Base-by-base conservation (phyloP, 306 rosid genomes). In the Vigna unguiculata region DNA sequence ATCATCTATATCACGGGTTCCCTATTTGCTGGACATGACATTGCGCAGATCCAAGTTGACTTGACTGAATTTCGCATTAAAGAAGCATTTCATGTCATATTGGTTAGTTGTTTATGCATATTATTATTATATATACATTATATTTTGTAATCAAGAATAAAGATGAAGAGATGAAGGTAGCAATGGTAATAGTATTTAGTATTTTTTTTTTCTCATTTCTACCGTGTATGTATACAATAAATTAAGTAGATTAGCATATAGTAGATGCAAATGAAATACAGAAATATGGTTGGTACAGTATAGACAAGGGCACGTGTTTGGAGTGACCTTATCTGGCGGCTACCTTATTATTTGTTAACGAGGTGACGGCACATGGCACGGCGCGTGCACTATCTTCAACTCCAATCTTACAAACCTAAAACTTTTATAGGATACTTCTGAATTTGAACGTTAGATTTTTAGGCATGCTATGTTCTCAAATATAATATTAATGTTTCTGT, bases 281-380 rank as follows among this genome's bases (percentile, higher is more conserved):
- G 6, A 53, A 36, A 53, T 14, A 38, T 2, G 9, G 3, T 40
- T 52, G 38, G 38, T 46, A 16, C 75, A 32, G 12, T 49, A 16
- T 75, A 15, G 74, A 66, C 81, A 17, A 5, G 41, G 43, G 62
- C 82, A 70, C 52, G 76, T 68, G 61, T 69, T 5, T 21, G 76
- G 48, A 32, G 58, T 57, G 32, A 59, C 49, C n/a, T 30, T 25
- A 59, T 59, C 1, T 14, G 65, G 19, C 40, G 41, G 20, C 65
- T 13, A 60, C 11, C 41, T 59, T 28, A 30, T 17, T 72, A 48
- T 62, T 72, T 76, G 6, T 54, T 77, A 17, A 55, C 0, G n/a
- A 73, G 53, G 53, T 4, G 20, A 3, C 43, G 55, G 55, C 63
- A 55, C 80, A 53, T 66, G 80, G 38, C 53, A 47, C 5, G 30